phyloP scores from a whole-genome alignment of 495 filamentous ascomycete species.

The Tuber indicum region DNA sequence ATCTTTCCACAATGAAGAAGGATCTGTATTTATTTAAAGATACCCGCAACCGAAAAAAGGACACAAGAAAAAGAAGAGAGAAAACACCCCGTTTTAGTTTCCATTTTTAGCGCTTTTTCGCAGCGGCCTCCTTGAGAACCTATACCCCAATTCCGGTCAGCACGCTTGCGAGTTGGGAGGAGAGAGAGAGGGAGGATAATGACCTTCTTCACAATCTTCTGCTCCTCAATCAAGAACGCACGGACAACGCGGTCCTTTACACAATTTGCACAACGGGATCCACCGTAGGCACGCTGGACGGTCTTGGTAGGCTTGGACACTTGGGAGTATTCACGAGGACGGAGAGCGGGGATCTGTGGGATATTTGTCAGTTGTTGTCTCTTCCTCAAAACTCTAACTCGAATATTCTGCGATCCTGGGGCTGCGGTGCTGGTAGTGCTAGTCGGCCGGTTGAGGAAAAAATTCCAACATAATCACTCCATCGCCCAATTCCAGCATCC shows the following conservation, averaged over 20 bases:
- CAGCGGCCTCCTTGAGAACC: conserved; percentile 64
- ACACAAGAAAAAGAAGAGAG: background rate
- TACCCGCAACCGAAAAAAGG: background rate
- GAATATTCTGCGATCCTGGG: background rate
- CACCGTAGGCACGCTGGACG: conserved; percentile 95
- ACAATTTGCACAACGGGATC: conserved; percentile 95
- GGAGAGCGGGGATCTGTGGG: conserved; percentile 81
- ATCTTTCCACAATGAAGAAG: background rate
- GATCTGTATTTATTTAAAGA: conserved; percentile 3
- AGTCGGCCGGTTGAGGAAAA: background rate
- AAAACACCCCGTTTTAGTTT: background rate
- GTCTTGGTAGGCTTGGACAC: conserved; percentile 98
- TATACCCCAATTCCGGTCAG: conserved; percentile 8
- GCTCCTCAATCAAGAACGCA: conserved; percentile 98
- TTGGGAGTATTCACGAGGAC: conserved; percentile 91
- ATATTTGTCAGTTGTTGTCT: conserved; percentile 6
- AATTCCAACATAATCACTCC: background rate
- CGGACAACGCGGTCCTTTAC: conserved; percentile 95
- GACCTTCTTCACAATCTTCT: conserved; percentile 99
- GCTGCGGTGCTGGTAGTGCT: background rate
- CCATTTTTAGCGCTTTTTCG: conserved; percentile 56
- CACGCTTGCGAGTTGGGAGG: background rate
- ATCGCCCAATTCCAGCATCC: background rate
- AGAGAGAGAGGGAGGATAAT: background rate
- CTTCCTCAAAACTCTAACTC: background rate